phyloP scores from a whole-genome alignment of 768 basidiomycete species.

The Sarcodon sp. region DNA sequence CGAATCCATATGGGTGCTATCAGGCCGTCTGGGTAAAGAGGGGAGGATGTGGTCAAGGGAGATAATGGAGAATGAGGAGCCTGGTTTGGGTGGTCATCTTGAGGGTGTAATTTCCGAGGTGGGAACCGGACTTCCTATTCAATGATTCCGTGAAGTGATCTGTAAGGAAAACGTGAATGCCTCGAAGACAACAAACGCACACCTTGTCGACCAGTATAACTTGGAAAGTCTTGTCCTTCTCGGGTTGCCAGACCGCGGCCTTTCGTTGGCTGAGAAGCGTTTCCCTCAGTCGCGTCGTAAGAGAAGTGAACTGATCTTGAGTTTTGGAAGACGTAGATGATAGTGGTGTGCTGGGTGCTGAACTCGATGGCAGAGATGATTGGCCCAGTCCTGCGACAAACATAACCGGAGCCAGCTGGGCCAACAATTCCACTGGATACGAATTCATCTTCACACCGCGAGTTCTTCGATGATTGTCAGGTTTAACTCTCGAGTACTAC shows the following conservation, averaged over 20 bases:
- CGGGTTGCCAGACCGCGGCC: conserved; percentile 59
- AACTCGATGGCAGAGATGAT: conserved; percentile 5
- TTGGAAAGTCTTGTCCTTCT: conserved; percentile 66
- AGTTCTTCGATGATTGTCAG: no score
- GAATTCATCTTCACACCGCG: conserved; percentile 55
- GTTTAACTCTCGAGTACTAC: no score
- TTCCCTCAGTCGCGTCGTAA: conserved; percentile 53
- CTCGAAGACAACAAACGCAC: conserved; percentile 6
- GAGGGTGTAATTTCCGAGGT: conserved; percentile 59
- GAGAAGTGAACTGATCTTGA: conserved; percentile 49
- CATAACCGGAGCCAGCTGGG: conserved; percentile 88
- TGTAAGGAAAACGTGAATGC: neutral
- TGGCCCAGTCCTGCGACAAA: conserved; percentile 79
- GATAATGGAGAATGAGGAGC: conserved; percentile 84
- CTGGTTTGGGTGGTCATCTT: conserved; percentile 43
- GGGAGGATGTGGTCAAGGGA: conserved; percentile 78
- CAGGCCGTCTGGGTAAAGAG: conserved; percentile 87
- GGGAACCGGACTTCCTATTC: conserved; percentile 66
- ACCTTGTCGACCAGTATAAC: conserved; percentile 76
- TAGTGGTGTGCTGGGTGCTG: conserved; percentile 9
- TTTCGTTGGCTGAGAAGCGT: conserved; percentile 52
- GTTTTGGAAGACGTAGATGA: conserved; percentile 12
- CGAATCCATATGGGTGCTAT: conserved; percentile 98
- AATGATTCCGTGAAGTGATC: neutral
- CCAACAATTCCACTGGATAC: conserved; percentile 80